A percentile compares a stretch with the other conserved stretches of the same genome.
Conservation (phyloP, 495 filamentous ascomycete species). For the Baudoinia panamericana region DNA sequence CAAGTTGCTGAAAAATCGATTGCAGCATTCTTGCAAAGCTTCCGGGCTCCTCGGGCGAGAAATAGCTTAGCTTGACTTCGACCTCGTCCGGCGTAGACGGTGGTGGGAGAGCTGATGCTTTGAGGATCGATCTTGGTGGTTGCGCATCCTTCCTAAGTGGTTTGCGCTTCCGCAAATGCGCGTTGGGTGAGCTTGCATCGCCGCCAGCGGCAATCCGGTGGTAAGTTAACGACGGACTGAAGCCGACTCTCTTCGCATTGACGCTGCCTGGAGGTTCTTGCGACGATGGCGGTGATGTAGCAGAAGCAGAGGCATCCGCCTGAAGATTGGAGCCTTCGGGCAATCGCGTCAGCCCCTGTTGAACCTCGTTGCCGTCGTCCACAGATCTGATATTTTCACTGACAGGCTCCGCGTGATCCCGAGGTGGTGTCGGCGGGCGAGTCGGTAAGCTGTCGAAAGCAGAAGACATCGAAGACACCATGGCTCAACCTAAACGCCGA, state of each 20-base stretch:
- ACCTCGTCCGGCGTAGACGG: slow-evolving; percentile 15
- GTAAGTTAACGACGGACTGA: slow-evolving; percentile 57
- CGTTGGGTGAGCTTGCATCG: slow-evolving; percentile 34
- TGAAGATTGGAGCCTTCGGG: neutral
- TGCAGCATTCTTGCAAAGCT: slow-evolving; percentile 65
- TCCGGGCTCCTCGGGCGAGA: slow-evolving; percentile 26
- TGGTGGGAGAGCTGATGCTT: slow-evolving; percentile 35
- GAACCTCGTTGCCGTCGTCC: slow-evolving; percentile 23
- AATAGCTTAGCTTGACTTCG: slow-evolving; percentile 24
- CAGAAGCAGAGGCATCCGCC: neutral
- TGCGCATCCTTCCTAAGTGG: slow-evolving; percentile 52
- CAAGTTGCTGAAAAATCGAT: slow-evolving; percentile 65
- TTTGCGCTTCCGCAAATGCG: slow-evolving; percentile 34
- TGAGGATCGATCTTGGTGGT: slow-evolving; percentile 77
- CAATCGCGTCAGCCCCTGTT: slow-evolving; percentile 1
- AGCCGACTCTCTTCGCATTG: slow-evolving; percentile 45
- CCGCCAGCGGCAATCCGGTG: slow-evolving; percentile 42
- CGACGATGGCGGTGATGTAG: slow-evolving; percentile 32
- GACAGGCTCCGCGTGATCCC: slow-evolving; percentile 34
- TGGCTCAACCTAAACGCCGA: slow-evolving; percentile 21
- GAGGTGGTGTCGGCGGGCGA: slow-evolving; percentile 51
- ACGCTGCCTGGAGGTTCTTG: slow-evolving; percentile 28
- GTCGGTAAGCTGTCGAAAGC: slow-evolving; percentile 29
- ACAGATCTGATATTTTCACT: slow-evolving; percentile 27
- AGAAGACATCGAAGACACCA: slow-evolving; percentile 23